Base-by-base conservation (phyloP, 306 rosid species). In the Mucuna pruriens region DNA sequence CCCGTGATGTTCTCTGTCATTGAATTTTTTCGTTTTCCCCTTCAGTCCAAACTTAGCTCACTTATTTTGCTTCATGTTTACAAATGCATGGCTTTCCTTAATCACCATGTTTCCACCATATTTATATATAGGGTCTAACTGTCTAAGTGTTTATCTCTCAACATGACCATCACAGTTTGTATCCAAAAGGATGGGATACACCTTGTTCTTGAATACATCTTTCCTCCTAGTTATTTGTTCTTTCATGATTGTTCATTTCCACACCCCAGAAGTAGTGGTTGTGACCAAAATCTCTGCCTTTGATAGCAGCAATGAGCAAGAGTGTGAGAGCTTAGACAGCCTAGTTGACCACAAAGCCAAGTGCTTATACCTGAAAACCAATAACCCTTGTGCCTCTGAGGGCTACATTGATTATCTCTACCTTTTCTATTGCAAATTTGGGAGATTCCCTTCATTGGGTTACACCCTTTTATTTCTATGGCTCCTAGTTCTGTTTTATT, bases 141-240 rank as follows among this genome's bases (percentile, higher is more conserved):
- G 13, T 49, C 12, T 52, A 23, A 73, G 25, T 26, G 49, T 22
- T 65, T 12, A 1, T 60, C 42, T 38, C 58, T 49, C 46, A 54
- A 22, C 3, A 67, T 75, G 81, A 55, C 71, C 12, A 82, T n/a
- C n/a, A n/a, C n/a, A n/a, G n/a, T n/a, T n/a, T n/a, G n/a, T n/a
- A n/a, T n/a, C n/a, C n/a, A n/a, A 57, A 68, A 54, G 4, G 54
- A 76, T 7, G 45, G 42, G 60, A 57, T 87, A 77, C 63, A 33
- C 84, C 2, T 25, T 88, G 71, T 85, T 90, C 77, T 55, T 88
- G 79, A 88, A 90, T 74, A 42, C 73, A 69, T 85, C 88, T 4
- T 81, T 81, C 60, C 79, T 90, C 29, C 7, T 88, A 0, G 61
- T 85, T 23, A 69, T 36, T 4, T 85, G 44, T 74, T 62, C 74